Base-by-base conservation (phyloP, 768 basidiomycete genomes). In the Leccinum variicolor region DNA sequence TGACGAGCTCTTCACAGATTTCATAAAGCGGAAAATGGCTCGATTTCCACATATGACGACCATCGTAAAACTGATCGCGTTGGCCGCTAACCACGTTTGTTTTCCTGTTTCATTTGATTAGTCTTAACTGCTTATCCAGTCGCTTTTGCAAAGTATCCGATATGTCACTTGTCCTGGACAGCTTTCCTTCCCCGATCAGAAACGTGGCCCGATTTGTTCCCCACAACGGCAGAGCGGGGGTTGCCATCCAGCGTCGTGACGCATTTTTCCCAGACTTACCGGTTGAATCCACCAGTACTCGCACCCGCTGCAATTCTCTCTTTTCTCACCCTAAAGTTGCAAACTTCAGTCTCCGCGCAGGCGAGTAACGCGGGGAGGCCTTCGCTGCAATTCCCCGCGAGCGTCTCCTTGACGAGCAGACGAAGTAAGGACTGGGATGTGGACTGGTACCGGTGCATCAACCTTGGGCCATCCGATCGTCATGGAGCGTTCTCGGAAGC, bases 261-360 rank as follows among this genome's bases (percentile, higher is more conserved):
- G 3, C 75, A 84, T 62, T 85, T 81, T 64, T 78, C 77, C 3
- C 72, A 78, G 60, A 61, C 68, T 6, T 76, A 81, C 53, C 72
- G 72, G 45, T 69, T 90, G 39, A 73, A 70, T 39, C 81, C 85
- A 14, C 84, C 85, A 6, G 82, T 87, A 6, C 78, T 89, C 41
- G 84, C 87, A 0, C 76, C 83, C 8, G 85, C 90, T 15, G 90
- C 89, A 4, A 87, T 92, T 53, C 81, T 91, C 14, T 79, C 84
- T 0, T 90, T 84, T 69, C 75, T 90, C 39, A 81, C 83, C 2
- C 74, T 89, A 6, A 75, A 79, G 19, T 67, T 71, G 50, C 68
- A 60, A 39, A 53, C 68, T 14, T 58, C 58, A 23, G 45, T 39
- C 17, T 41, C 62, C 9, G 26, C 31, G n/a, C 55, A 53, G n/a